Evolutionary conservation across 768 basidiomycete species (phyloP).

Genomic region (Lactifluus pinguis): DNA sequence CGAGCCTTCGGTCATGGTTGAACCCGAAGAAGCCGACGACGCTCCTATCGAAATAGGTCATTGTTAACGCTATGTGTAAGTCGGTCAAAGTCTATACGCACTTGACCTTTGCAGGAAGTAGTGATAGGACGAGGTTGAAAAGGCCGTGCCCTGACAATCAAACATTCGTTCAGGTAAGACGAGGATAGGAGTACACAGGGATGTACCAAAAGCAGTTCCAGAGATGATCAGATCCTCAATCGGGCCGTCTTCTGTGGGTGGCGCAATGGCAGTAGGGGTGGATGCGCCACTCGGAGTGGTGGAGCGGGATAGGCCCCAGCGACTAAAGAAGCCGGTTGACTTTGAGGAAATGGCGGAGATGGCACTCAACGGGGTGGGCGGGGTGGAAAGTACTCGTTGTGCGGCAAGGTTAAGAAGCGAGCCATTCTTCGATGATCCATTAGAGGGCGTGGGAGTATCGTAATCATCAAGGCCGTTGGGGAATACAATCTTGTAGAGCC

Average conservation of each 20-base stretch:
- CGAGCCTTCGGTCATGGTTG: constrained; percentile 60
- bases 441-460: constrained; percentile 32
- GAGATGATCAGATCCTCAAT: constrained; percentile 67
- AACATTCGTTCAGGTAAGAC: background rate
- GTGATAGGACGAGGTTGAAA: constrained; percentile 73
- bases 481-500: constrained; percentile 59
- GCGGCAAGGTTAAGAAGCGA: constrained; percentile 20
- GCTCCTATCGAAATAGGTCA: constrained; percentile 32
- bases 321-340: constrained; percentile 22
- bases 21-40: constrained; percentile 73
- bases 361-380: constrained; percentile 18
- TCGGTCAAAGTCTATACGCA: constrained; percentile 25
- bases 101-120: constrained; percentile 66
- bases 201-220: constrained; percentile 68
- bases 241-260: constrained; percentile 35
- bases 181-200: background rate
- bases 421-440: constrained; percentile 29
- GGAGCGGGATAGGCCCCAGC: constrained; percentile 23
- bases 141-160: constrained; percentile 29
- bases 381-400: constrained; percentile 11
- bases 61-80: background rate
- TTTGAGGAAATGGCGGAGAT: constrained; percentile 1
- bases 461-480: constrained; percentile 47
- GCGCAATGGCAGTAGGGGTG: background rate
- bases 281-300: constrained; percentile 16